phyloP scores from a whole-genome alignment of 148 eudicot genomes.

The Vaccinium myrtillus region DNA sequence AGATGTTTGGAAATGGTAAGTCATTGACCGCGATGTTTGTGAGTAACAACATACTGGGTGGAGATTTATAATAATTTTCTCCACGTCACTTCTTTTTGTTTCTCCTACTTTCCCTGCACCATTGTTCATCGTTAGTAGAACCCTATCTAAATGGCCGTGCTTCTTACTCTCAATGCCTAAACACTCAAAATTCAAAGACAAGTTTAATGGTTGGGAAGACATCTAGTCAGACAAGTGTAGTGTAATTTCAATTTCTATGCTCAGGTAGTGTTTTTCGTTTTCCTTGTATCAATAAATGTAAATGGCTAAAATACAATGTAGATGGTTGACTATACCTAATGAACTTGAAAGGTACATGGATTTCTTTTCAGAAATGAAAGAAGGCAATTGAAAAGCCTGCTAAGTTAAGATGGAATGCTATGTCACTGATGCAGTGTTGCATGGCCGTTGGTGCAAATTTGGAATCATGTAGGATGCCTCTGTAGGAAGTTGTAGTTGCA shows the following conservation, averaged over 20 bases:
- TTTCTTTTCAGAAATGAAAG: neutral
- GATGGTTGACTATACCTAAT: neutral
- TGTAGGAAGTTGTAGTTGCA: neutral
- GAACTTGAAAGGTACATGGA: neutral
- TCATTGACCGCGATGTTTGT: neutral
- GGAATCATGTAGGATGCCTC: neutral
- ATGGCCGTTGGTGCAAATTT: neutral
- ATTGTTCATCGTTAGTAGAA: neutral
- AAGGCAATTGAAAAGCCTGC: neutral
- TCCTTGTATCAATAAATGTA: neutral
- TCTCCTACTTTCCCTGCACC: neutral
- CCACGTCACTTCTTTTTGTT: neutral
- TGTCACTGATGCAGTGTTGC: neutral
- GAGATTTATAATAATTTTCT: neutral
- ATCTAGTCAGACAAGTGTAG: neutral
- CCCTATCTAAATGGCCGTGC: neutral
- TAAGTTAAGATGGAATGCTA: conserved; percentile 3
- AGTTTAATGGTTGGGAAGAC: neutral
- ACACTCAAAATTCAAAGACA: neutral
- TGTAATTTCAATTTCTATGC: no score
- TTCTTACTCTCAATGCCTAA: neutral
- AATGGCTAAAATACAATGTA: neutral
- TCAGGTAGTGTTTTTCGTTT: neutral
- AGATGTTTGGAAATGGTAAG: conserved; percentile 99
- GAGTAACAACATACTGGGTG: neutral